These are phyloP conservation scores for Sporisorium graminicola DNA, from an alignment of 1,284 basidiomycete species.

Conservation along the genomic window DNA sequence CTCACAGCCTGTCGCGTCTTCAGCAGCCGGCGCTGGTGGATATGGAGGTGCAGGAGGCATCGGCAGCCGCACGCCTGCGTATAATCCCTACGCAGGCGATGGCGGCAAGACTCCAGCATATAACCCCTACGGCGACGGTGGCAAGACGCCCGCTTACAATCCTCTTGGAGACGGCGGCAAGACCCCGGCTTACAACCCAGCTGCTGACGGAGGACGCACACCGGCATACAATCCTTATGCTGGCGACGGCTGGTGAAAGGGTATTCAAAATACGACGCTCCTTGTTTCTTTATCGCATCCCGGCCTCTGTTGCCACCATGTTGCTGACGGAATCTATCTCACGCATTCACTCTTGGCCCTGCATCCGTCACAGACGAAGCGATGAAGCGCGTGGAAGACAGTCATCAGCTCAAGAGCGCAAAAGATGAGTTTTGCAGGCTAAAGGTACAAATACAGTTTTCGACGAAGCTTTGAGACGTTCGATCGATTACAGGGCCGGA, in stretches of 20 bases:
- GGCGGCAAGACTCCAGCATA: conserved; percentile 62
- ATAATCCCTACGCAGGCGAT: conserved; percentile 52
- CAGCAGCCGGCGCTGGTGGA: conserved; percentile 19
- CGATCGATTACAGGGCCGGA: neutral
- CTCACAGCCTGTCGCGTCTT: conserved; percentile 34
- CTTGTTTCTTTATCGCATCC: neutral
- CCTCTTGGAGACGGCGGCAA: conserved; percentile 56
- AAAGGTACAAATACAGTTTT: conserved; percentile 6
- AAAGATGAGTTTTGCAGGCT: neutral
- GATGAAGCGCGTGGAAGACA: neutral
- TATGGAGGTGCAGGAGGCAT: conserved; percentile 30
- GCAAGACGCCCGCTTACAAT: conserved; percentile 54
- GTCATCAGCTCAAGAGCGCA: neutral
- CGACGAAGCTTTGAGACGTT: neutral
- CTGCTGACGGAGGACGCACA: conserved; percentile 48
- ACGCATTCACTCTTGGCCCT: neutral
- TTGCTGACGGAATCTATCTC: conserved; percentile 5
- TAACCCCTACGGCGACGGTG: conserved; percentile 50
- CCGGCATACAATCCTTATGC: conserved; percentile 52
- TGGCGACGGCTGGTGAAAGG: conserved; percentile 51
- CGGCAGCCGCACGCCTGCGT: conserved; percentile 25
- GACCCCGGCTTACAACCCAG: conserved; percentile 64
- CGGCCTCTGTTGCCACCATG: neutral
- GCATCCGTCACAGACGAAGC: neutral
- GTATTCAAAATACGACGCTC: neutral